Evolutionary conservation across 116 monocot species (phyloP), one percentile per base, ranked within the genome.

Genomic region (Zostera marina): DNA sequence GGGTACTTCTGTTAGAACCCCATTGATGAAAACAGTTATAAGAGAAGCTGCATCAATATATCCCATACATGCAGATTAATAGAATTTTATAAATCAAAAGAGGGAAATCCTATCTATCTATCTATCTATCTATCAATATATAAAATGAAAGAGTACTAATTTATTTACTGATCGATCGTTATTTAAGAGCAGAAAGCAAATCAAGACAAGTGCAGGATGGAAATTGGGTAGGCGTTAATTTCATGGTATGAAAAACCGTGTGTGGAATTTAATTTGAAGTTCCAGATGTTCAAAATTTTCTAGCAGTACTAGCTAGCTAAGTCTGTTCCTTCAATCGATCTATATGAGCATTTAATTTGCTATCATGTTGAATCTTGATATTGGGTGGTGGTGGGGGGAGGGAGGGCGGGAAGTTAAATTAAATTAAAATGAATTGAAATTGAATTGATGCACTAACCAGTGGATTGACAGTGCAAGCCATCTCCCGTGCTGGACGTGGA

Each of bases 1-100:
- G 51, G 92, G 87, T 59, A 87, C 78, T 57, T 92, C 87, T 56
- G 70, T 65, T 64, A 75, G 69, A 11, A 81, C 52, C 21, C 87
- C 87, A 76, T 92, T 87, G 66, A 92, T 85, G 69, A 87, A 87
- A 43, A 92, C 83, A 17, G 83, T 87, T 20, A 87, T 72, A 16
- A 25, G 59, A 51, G 71, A 81, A 81, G 78, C 64, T 19, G 15
- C 22, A 15, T 15, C 17, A 53, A 53, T 16, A 47, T 47, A 47
- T 7, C n/a, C n/a, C n/a, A n/a, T n/a, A n/a, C n/a, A n/a, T n/a
- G n/a, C n/a, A n/a, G n/a, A n/a, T n/a, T n/a, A n/a, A n/a, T n/a
- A n/a, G n/a, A n/a, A n/a, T n/a, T n/a, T n/a, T n/a, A n/a, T n/a
- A n/a, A n/a, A n/a, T n/a, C n/a, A n/a, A n/a, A n/a, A n/a, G n/a